A percentile compares a stretch with the other conserved stretches of the same genome.
phyloP scores from a whole-genome alignment of 139 green algal genomes.

The Chlamydomonas incerta region DNA sequence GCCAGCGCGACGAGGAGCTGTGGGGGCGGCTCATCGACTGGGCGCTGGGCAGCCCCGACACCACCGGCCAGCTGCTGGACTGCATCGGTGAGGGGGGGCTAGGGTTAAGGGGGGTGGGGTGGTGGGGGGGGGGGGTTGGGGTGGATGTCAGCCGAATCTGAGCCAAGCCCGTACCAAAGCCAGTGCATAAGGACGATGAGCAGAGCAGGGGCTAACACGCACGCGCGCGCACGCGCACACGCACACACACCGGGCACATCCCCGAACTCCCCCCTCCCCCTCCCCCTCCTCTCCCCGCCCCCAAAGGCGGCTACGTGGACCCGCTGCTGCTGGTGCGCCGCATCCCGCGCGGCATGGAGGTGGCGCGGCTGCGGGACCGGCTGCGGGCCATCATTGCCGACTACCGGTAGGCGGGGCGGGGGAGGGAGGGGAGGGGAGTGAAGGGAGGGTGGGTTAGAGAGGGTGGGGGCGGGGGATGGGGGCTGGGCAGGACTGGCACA shows the following conservation, averaged over 20 bases:
- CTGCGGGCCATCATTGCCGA: slow-evolving; percentile 93
- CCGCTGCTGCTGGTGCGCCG: slow-evolving; percentile 83
- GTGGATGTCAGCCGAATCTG: no score
- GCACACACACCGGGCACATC: no score
- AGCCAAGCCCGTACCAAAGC: no score
- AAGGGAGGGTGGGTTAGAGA: background rate
- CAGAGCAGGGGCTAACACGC: no score
- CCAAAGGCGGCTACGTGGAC: slow-evolving; percentile 85
- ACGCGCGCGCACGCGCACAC: no score
- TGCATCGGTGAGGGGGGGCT: slow-evolving; percentile 27
- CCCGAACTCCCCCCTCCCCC: no score
- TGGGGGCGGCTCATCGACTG: slow-evolving; percentile 92
- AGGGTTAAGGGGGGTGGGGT: no score
- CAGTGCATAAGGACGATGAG: no score
- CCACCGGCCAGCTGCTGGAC: slow-evolving; percentile 89
- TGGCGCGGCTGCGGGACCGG: slow-evolving; percentile 81
- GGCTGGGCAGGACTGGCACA: no score
- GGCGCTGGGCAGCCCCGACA: slow-evolving; percentile 73
- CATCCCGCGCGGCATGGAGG: slow-evolving; percentile 84
- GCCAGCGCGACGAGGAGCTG: slow-evolving; percentile 90
- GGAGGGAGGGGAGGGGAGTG: background rate
- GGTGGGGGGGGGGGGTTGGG: no score
- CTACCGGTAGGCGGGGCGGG: slow-evolving; percentile 60
- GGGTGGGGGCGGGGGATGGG: no score
- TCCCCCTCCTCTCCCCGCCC: no score